A percentile compares a stretch with the other conserved stretches of the same genome.
These are phyloP conservation scores for Aspergillus clavatus DNA, from an alignment of 2,329 filamentous ascomycete species.

Conservation along the genomic window DNA sequence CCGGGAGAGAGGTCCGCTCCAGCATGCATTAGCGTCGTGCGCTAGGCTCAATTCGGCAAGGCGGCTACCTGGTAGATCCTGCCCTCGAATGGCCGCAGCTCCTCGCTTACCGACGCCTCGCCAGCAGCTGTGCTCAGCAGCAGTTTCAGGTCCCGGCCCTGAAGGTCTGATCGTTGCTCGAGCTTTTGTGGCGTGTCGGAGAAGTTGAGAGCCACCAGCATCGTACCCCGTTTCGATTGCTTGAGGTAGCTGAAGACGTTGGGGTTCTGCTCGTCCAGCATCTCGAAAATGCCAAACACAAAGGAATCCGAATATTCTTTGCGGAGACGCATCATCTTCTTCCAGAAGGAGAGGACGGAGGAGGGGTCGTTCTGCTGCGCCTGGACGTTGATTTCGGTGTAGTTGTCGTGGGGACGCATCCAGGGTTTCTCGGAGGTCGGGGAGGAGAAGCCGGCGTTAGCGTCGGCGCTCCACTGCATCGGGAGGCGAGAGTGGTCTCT, in stretches of 20 bases:
- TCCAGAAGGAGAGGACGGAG: conserved; percentile 59
- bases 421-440: conserved; percentile 50
- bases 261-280: conserved; percentile 49
- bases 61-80: conserved; percentile 23
- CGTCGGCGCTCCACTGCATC: conserved; percentile 61
- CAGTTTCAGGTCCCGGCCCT: conserved; percentile 13
- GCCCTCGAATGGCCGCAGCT: conserved; percentile 31
- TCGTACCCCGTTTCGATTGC: background rate
- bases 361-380: conserved; percentile 44
- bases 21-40: conserved; percentile 2
- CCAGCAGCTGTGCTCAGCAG: conserved; percentile 21
- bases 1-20: background rate
- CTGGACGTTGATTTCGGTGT: conserved; percentile 43
- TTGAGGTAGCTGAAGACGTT: conserved; percentile 45
- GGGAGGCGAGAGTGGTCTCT: conserved; percentile 67
- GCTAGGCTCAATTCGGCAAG: conserved; percentile 1
- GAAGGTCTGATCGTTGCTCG: background rate
- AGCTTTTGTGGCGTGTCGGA: conserved; percentile 4
- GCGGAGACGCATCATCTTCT: conserved; percentile 50
- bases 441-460: conserved; percentile 61
- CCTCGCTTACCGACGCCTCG: conserved; percentile 7
- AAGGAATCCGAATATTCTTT: conserved; percentile 59
- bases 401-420: conserved; percentile 62
- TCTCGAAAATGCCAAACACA: conserved; percentile 60
- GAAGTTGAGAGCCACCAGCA: conserved; percentile 17